Conservation (phyloP, 179 eudicot species). For the Corrigiola litoralis region DNA sequence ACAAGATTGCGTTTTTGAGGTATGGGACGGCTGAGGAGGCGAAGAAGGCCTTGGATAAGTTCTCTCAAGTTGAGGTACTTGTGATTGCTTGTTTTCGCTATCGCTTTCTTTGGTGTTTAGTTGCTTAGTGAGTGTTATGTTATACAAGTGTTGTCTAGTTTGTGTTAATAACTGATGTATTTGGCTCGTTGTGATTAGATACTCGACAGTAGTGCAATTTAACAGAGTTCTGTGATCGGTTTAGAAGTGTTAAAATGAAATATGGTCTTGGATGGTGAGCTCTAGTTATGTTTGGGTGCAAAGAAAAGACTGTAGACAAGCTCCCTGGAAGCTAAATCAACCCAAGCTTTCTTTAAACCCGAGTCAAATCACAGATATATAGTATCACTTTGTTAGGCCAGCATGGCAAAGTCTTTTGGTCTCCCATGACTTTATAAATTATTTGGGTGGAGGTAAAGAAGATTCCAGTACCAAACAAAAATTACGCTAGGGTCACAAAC, state of each 20-base stretch:
- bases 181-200: background rate
- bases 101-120: background rate
- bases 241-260: background rate
- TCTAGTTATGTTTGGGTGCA: no score
- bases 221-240: background rate
- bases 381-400: no score
- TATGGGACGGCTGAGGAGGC: conserved; percentile 56
- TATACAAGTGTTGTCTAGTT: background rate
- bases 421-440: no score
- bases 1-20: conserved; percentile 55
- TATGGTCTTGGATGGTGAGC: background rate
- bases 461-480: no score
- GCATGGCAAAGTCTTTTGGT: no score
- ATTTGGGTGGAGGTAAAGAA: no score
- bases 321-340: no score
- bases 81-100: background rate
- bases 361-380: no score
- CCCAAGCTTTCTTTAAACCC: no score
- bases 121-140: background rate
- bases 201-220: background rate
- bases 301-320: no score
- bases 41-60: conserved; percentile 44
- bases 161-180: background rate
- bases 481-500: no score
- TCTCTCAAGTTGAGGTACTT: conserved; percentile 50